A percentile compares a stretch with the other conserved stretches of the same genome.
phyloP scores from a whole-genome alignment of 2,329 filamentous ascomycete genomes.

The Emmonsiellopsis sp. region DNA sequence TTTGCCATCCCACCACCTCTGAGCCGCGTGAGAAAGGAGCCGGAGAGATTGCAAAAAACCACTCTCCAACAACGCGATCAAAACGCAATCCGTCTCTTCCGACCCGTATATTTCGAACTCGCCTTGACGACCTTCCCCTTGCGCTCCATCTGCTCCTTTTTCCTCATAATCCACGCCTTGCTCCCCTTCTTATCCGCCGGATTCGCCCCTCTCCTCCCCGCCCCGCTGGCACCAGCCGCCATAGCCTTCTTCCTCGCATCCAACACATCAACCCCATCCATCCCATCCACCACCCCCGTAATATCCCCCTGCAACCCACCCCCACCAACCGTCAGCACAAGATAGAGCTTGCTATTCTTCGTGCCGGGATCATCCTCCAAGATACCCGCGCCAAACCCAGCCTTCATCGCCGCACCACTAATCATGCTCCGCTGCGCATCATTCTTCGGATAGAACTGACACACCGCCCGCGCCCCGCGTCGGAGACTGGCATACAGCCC shows the following conservation, averaged over 20 bases:
- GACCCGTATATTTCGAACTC: constrained; percentile 85
- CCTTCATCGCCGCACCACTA: constrained; percentile 76
- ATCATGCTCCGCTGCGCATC: constrained; percentile 88
- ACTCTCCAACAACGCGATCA: constrained; percentile 29
- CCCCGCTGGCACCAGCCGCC: constrained; percentile 28
- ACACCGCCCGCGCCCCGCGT: constrained; percentile 80
- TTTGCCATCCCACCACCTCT: no score
- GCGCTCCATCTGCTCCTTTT: constrained; percentile 84
- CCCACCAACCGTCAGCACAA: constrained; percentile 82
- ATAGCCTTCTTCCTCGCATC: constrained; percentile 52
- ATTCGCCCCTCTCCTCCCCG: constrained; percentile 38
- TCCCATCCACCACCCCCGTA: constrained; percentile 75
- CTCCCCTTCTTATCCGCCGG: constrained; percentile 39
- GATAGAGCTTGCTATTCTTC: constrained; percentile 93
- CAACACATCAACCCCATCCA: constrained; percentile 78
- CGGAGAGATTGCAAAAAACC: no score
- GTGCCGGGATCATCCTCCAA: constrained; percentile 93
- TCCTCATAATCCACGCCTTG: constrained; percentile 44
- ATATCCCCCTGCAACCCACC: constrained; percentile 63
- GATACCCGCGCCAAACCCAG: constrained; percentile 89
- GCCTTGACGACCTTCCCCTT: constrained; percentile 93
- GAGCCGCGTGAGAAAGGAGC: no score
- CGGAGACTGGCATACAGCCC: constrained; percentile 77
- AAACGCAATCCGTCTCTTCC: constrained; percentile 73
- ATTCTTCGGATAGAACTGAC: constrained; percentile 98